Evolutionary conservation across 352 stramenopile species (phyloP), one percentile per base, ranked within the genome.

Genomic region (Phytophthora agathidicida): DNA sequence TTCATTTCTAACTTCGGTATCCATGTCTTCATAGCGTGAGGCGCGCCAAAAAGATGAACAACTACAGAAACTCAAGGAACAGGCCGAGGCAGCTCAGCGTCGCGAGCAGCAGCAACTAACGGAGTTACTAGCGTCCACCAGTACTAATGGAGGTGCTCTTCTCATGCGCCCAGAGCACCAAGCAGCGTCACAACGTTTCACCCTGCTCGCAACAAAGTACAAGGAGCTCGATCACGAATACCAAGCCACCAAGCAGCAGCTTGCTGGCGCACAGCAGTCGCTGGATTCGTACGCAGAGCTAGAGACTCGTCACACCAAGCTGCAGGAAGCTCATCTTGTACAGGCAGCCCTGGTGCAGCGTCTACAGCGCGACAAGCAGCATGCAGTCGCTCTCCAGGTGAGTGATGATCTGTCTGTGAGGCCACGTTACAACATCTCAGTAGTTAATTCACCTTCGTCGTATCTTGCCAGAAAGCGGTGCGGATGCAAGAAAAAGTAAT

Each of bases 401-500:
- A 38, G 62, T n/a, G 13, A 17, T 23, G n/a, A 32, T 31, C 17
- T 31, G 13, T 19, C 20, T 14, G 19, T 30, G 22, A 14, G 8
- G 23, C 7, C 5, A 22, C 27, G 14, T 31, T 24, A 22, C 8
- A 50, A 28, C 17, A 44, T 3, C 1, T 17, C 23, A 10, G 10
- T 39, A 33, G 13, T 49, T 23, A 22, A 42, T 52, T 63, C 52
- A 63, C 51, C 32, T 7, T 13, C 3, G n/a, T 17, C 30, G 17
- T 59, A 35, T 8, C 20, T 54, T 64, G 30, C 22, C 53, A 93
- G 83, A 70, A 82, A 67, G 77, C 81, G 5, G 73, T 95, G 10
- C 75, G 69, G 0, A 73, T 91, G 47, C 86, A 95, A 52, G 86
- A 95, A 46, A 80, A 76, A 23, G 86, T 95, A n/a, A 91, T 93